Evolutionary conservation across 2,329 filamentous ascomycete genomes (phyloP), one percentile per base, ranked within the genome.

Genomic region (Fusarium denticulatum): DNA sequence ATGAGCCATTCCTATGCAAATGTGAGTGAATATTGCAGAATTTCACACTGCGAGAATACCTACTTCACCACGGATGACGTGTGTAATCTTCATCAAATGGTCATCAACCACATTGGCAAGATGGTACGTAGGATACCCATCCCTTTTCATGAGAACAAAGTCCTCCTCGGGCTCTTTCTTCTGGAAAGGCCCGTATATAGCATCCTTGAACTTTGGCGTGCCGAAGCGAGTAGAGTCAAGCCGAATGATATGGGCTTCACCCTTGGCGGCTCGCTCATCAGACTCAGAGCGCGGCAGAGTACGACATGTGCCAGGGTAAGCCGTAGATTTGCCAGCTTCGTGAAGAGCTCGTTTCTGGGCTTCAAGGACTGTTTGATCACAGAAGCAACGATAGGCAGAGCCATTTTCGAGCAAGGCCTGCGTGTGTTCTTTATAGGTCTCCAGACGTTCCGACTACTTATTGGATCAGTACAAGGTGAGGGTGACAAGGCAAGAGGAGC

Each of bases 21-120:
- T 61, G 37, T 75, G 22, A 69, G 71, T 39, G 14, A 50, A 20
- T 14, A 13, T 9, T 4, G 6, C 20, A 13, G 11, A 10, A n/a
- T 7, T 11, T 12, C 14, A 5, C 22, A 42, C 64, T 62, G 57
- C 39, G 56, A 32, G 6, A 67, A 47, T 26, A 46, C 88, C 77
- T 83, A 93, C 92, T 32, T 93, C 92, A 60, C 96, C 96, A 46
- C 96, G 91, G 66, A 99, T 93, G 20, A 99, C 96, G 82, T 98
- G 96, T 0, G 95, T 98, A 75, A 99, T 97, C 67, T 94, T 85
- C 96, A 99, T 99, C 68, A 93, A 86, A 81, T 98, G 94, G 79
- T 99, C 96, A 79, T 99, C 96, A 9, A 99, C 92, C 14, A 99
- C 96, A 79, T 98, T 99, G 9, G 96, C 96, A 69, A 99, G 92